Evolutionary conservation across 495 filamentous ascomycete genomes (phyloP).

Genomic region (Polyplosphaeria fusca): DNA sequence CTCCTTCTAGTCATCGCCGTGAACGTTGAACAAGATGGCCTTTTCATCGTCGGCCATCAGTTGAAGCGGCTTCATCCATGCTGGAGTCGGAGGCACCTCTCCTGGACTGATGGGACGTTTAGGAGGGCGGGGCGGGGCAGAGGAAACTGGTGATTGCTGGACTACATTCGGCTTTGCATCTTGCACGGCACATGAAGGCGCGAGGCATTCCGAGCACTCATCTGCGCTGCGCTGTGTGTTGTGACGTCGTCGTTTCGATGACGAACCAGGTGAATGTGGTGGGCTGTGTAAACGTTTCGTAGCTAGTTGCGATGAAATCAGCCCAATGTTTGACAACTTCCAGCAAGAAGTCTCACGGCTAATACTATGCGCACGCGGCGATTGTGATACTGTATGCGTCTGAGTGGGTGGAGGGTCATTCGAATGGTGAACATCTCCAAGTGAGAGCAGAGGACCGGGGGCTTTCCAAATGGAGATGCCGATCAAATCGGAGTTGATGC

Average conservation of each 20-base stretch:
- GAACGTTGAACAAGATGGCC: constrained; percentile 13
- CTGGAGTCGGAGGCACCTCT: constrained; percentile 9
- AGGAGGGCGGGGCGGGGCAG: no score
- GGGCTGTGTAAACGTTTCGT: background rate
- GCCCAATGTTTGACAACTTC: background rate
- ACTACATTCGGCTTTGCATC: no score
- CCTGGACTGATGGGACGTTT: no score
- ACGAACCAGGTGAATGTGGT: background rate
- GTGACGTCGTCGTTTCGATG: background rate
- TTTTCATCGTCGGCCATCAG: constrained; percentile 14
- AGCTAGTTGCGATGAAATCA: background rate
- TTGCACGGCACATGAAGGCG: no score
- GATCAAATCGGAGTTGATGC: background rate
- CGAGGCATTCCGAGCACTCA: no score
- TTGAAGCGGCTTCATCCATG: constrained; percentile 13
- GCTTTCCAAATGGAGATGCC: background rate
- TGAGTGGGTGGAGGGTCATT: no score
- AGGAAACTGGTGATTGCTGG: no score
- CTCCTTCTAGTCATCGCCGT: constrained; percentile 17
- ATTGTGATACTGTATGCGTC: no score
- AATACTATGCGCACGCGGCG: background rate
- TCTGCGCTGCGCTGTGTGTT: no score
- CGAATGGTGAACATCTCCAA: no score
- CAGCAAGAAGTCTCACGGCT: background rate
- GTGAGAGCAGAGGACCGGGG: no score